These are phyloP conservation scores for Effrenium voratum DNA, from an alignment of 73 alveolate species.

Conservation along the genomic window DNA sequence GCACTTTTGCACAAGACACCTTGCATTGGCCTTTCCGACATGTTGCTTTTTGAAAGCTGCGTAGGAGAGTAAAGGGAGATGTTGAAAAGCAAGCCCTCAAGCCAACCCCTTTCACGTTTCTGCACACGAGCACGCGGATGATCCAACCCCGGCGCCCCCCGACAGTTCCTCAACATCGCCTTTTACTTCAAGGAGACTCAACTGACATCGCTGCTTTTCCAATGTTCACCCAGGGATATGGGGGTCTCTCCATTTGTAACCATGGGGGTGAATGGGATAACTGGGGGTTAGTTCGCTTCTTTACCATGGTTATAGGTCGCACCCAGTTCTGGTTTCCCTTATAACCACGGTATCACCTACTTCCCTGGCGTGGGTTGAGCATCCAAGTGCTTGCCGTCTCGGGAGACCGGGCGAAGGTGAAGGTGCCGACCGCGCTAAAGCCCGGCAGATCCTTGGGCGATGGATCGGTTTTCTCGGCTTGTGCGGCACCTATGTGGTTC, in stretches of 20 bases:
- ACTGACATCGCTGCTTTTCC: not conserved
- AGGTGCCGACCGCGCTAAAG: slow-evolving; percentile 30
- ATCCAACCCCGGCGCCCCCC: too few relatives aligned
- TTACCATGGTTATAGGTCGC: not conserved
- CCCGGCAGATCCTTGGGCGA: slow-evolving; percentile 41
- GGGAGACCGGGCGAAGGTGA: slow-evolving; percentile 9
- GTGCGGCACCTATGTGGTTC: too few relatives aligned
- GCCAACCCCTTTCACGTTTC: too few relatives aligned
- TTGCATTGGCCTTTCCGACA: too few relatives aligned
- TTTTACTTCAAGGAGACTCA: too few relatives aligned
- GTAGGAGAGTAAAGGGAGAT: too few relatives aligned
- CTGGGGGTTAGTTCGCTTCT: not conserved
- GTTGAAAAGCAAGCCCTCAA: too few relatives aligned
- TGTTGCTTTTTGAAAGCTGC: too few relatives aligned
- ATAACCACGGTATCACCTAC: not conserved
- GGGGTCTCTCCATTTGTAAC: not conserved
- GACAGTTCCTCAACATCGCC: too few relatives aligned
- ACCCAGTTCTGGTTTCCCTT: not conserved
- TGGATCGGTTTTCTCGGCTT: not conserved
- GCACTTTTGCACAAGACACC: too few relatives aligned
- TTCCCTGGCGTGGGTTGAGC: not conserved
- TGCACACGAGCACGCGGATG: too few relatives aligned
- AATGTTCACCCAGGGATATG: not conserved
- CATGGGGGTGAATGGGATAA: not conserved
- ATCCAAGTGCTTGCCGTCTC: not conserved